Evolutionary conservation across 2,329 filamentous ascomycete genomes (phyloP), one percentile per base, ranked within the genome.

Genomic region (Lecanicillium sp.): DNA sequence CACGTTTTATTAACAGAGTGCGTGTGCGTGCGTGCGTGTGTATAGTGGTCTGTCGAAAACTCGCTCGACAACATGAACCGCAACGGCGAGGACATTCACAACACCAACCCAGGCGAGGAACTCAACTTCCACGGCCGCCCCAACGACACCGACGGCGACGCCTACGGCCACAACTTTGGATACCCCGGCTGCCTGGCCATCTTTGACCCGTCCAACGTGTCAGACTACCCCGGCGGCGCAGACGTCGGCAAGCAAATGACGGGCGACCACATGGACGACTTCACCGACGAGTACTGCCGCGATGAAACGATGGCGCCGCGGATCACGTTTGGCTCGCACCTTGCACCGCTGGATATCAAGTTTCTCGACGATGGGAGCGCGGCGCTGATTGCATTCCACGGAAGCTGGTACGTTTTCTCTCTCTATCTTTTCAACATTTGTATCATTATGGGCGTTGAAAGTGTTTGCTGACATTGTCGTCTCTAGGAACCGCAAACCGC

Each of bases 71-170:
- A 81, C 17, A 61, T 84, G 31, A 52, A 59, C 20, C 68, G 80
- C 18, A 50, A 62, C 17, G 71, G 68, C 7, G 48, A 60, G 9
- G 76, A 81, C 47, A 70, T 83, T 33, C 78, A 83, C 49, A 60
- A 75, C 46, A 64, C 80, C 45, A 85, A 85, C 50, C 81, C 82
- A 0, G 81, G 75, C 15, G 81, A 86, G 52, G 79, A 85, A 55
- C 57, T 86, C 55, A 85, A 86, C 55, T 84, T 72, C 53, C 75
- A 82, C 46, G 80, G 81, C 3, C 68, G 67, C 35, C 63, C 83
- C 27, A 50, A 46, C 40, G 46, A 51, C 33, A 48, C 45, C 5
- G 22, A 33, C 13, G 43, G 43, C 42, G 35, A 40, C 3, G 15
- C 49, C 9, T 46, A 52, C 14, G 62, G 63, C 5, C 49, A 50